Base-by-base conservation (phyloP, 2,329 filamentous ascomycete genomes). In the Cadophora malorum region DNA sequence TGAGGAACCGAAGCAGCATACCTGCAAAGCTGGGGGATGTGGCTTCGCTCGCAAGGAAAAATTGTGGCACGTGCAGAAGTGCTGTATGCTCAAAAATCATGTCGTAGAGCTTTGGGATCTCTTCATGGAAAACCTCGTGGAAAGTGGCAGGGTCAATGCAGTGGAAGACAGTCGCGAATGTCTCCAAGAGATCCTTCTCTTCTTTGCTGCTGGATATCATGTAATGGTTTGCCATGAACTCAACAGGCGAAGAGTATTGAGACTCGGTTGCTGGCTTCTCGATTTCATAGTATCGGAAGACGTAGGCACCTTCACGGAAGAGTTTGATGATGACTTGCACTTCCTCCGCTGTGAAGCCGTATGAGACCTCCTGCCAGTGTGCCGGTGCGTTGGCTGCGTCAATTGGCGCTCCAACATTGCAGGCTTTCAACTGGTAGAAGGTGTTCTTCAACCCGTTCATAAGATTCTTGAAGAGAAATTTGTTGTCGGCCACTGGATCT, bases 121-220 rank as follows among this genome's bases (percentile, higher is more conserved):
- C 96, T 69, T 94, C 93, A 78, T 97, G 93, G 79, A 99, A 99
- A 50, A 99, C 94, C 81, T 99, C 96, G 76, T 99, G 94, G 78
- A 99, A 99, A 0, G 95, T 97, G 12, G 96, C 96, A 1, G 96
- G 96, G 77, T 99, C 96, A 71, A 99, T 96, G 80, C 95, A 96
- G 78, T 99, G 96, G 78, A 99, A 99, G 33, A 99, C 94, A 0
- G 96, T 98, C 1, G 95, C 96, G 78, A 99, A 99, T 2, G 93
- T 97, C 82, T 99, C 96, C 7, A 99, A 85, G 9, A 99, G 85
- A 65, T 99, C 96, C 79, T 99, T 99, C 79, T 99, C 96, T 77
- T 99, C 96, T 75, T 97, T 96, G 69, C 89, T 91, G 78, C 93
- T 97, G 0, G 94, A 95, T 52, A 96, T 90, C 87, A 97, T 97